Evolutionary conservation across 1,284 basidiomycete species (phyloP).

Genomic region (Ustilago tritici): DNA sequence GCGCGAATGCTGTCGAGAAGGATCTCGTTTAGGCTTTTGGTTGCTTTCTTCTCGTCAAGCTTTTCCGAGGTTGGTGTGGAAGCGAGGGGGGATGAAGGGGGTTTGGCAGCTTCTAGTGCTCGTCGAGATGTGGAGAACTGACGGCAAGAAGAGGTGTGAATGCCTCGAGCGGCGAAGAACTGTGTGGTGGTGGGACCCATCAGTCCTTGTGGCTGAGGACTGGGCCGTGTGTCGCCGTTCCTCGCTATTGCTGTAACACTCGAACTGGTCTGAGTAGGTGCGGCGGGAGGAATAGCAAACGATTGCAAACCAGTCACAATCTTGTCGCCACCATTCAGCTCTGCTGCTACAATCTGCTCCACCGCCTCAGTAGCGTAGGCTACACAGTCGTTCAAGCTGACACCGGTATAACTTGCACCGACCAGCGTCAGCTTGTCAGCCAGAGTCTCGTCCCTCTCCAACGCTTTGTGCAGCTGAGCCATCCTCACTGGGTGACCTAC

Average conservation of each 20-base stretch:
- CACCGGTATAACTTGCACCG: constrained; percentile 88
- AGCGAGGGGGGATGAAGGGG: background rate
- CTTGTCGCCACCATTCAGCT: constrained; percentile 22
- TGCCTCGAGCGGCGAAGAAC: constrained; percentile 20
- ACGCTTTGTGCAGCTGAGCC: constrained; percentile 74
- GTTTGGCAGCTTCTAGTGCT: background rate
- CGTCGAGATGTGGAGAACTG: constrained; percentile 11
- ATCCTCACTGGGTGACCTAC: constrained; percentile 82
- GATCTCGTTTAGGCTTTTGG: constrained; percentile 39
- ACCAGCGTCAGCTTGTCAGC: constrained; percentile 78
- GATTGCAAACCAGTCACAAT: constrained; percentile 38
- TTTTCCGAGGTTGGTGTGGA: background rate
- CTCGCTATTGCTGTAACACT: constrained; percentile 8
- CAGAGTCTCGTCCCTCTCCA: constrained; percentile 71
- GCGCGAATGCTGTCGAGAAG: constrained; percentile 46
- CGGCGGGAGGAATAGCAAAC: constrained; percentile 37
- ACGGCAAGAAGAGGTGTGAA: constrained; percentile 28
- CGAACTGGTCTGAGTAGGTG: background rate
- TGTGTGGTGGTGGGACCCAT: constrained; percentile 32
- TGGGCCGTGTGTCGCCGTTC: constrained; percentile 17
- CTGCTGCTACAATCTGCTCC: constrained; percentile 39
- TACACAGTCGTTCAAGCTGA: constrained; percentile 90
- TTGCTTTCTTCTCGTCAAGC: constrained; percentile 17
- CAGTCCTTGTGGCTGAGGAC: constrained; percentile 20
- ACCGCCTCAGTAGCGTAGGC: constrained; percentile 53